Base-by-base conservation (phyloP, 176 grass and related monocot genomes). In the Poa annua region DNA sequence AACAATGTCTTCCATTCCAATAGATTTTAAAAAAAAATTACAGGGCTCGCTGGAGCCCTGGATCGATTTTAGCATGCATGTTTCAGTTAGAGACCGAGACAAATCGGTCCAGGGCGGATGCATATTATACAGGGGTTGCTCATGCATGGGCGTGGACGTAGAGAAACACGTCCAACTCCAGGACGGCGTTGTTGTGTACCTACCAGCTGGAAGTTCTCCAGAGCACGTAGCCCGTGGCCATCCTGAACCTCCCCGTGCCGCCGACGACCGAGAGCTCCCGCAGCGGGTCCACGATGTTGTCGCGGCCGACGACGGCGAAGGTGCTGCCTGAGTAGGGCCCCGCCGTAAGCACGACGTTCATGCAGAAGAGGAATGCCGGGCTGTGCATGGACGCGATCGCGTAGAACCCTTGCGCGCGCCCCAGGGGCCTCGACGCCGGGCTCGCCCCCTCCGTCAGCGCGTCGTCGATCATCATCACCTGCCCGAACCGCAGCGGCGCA, bases 201-300 rank as follows among this genome's bases (percentile, higher is more conserved):
- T 34, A 5, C 83, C 73, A 78, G 51, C 74, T 85, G 2, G 50
- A 7, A 25, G 75, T 85, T 53, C n/a, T 85, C 75, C 50, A 79
- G 19, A 85, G 83, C 25, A 60, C 65, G 75, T 85, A 85, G 0
- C 75, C 83, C 0, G 22, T 35, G 5, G 83, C 64, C 83, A 85
- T 85, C 17, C 83, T 13, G 51, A 85, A 85, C 19, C 4, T 12
- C 17, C 74, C 83, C 4, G 83, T 69, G 63, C 73, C 82, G 60
- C 82, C 82, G 3, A 77, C 82, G n/a, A 85, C 73, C 3, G 74
- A 14, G 11, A 76, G 50, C 74, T 76, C 74, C 29, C 51, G 26
- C 51, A 76, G 15, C 17, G 74, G 59, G 15, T 5, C 60, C 8
- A 20, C 16, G 24, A 50, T 32, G 25, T 66, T 29, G 77, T 80